Percentiles rank a stretch among this genome's conserved stretches.
Evolutionary conservation across 202 grass and related monocot genomes (phyloP).

Genomic region (Bolboschoenoplectus hybrid): DNA sequence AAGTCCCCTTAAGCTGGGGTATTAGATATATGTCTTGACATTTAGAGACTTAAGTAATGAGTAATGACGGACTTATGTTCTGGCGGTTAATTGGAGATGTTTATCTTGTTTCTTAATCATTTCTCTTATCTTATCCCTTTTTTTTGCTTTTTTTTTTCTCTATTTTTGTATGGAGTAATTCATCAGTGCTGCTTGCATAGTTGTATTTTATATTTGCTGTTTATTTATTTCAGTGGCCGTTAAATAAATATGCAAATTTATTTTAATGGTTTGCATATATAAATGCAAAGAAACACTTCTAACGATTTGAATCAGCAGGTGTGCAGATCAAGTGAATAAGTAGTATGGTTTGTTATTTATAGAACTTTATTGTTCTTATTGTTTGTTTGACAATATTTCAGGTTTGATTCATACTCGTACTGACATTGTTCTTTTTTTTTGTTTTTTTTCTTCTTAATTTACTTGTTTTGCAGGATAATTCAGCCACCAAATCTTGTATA

Average conservation of each 20-base stretch:
- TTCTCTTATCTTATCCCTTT: background rate
- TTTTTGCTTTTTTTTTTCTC: background rate
- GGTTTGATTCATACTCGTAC: conserved; percentile 47
- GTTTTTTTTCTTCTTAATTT: conserved; percentile 32
- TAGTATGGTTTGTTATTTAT: conserved; percentile 60
- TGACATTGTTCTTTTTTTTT: conserved; percentile 42
- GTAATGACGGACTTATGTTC: conserved; percentile 38
- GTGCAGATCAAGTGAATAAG: conserved; percentile 49
- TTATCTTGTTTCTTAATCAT: conserved; percentile 26
- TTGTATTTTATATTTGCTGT: conserved; percentile 26
- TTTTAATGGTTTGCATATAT: background rate
- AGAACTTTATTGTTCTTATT: conserved; percentile 40
- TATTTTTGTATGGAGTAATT: conserved; percentile 18
- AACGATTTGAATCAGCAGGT: conserved; percentile 48
- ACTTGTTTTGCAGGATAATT: conserved; percentile 66
- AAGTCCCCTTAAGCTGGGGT: conserved; percentile 30
- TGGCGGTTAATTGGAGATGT: conserved; percentile 33
- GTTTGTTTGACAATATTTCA: conserved; percentile 45
- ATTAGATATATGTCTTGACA: conserved; percentile 32
- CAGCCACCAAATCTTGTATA: conserved; percentile 53
- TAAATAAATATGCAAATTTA: conserved; percentile 18
- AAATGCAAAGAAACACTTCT: conserved; percentile 6
- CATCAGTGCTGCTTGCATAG: background rate
- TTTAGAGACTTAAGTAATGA: conserved; percentile 39
- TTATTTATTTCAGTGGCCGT: conserved; percentile 5